Conservation (phyloP, 2,329 filamentous ascomycete genomes). For the Xylaria sp. region DNA sequence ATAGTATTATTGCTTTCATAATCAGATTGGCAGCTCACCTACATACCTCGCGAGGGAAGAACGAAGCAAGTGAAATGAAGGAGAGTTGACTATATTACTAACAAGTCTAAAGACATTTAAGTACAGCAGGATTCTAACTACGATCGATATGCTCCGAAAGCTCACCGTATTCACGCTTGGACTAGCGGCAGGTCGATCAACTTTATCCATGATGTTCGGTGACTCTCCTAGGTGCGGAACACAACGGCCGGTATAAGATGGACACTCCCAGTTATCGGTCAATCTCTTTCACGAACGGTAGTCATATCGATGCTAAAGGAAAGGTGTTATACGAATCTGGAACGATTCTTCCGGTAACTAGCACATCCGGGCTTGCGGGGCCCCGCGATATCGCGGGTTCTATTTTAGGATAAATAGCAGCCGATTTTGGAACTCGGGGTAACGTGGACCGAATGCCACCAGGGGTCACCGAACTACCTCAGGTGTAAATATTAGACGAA, state of each 20-base stretch:
- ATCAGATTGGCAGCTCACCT: not conserved
- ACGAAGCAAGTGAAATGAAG: not conserved
- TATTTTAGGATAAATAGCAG: not conserved
- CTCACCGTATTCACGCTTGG: not conserved
- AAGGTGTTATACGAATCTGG: not conserved
- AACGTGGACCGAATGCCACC: conserved; percentile 18
- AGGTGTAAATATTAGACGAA: no score
- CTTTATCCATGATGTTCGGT: not conserved
- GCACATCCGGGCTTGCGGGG: conserved; percentile 13
- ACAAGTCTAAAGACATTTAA: not conserved
- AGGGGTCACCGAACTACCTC: not conserved
- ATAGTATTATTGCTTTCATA: conserved; percentile 11
- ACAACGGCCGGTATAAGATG: not conserved
- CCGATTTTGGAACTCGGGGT: conserved; percentile 14
- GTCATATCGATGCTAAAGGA: not conserved
- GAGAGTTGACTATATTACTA: not conserved
- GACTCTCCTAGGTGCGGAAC: not conserved
- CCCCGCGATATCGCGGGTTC: conserved; percentile 13
- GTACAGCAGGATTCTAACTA: no score
- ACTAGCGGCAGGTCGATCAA: not conserved
- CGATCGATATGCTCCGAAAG: not conserved
- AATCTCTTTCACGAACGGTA: conserved; percentile 8
- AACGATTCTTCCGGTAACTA: not conserved
- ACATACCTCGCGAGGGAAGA: not conserved
- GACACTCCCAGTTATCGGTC: not conserved